These are phyloP conservation scores for Daedalea quercina DNA, from an alignment of 768 basidiomycete genomes.

Conservation along the genomic window DNA sequence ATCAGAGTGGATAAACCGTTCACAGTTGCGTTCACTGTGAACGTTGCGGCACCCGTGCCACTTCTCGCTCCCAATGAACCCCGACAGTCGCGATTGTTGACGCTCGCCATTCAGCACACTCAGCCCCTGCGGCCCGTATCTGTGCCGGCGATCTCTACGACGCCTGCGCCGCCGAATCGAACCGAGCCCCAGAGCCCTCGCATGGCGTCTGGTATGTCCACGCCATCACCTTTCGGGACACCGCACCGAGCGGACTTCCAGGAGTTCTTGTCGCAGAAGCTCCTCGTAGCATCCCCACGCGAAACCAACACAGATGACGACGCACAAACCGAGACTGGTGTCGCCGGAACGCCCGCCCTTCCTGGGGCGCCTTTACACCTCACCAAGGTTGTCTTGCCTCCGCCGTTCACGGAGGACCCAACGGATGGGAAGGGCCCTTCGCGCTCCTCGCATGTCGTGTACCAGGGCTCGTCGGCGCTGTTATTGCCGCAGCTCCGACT, in stretches of 20 bases:
- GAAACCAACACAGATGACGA: slow-evolving; percentile 16
- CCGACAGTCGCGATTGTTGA: slow-evolving; percentile 33
- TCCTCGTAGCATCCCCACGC: slow-evolving; percentile 37
- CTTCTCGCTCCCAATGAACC: slow-evolving; percentile 20
- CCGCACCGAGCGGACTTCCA: slow-evolving; percentile 36
- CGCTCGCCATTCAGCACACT: slow-evolving; percentile 63
- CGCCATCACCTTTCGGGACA: slow-evolving; percentile 38
- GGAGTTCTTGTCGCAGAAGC: slow-evolving; percentile 44
- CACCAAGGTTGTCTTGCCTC: slow-evolving; percentile 14
- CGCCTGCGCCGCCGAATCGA: slow-evolving; percentile 11
- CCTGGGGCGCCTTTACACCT: slow-evolving; percentile 1
- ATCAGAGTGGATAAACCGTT: slow-evolving; percentile 56
- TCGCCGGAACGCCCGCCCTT: slow-evolving; percentile 15
- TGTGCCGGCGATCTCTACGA: slow-evolving; percentile 12
- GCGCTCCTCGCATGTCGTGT: slow-evolving; percentile 12
- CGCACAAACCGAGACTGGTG: slow-evolving; percentile 14
- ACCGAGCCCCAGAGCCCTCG: slow-evolving; percentile 28
- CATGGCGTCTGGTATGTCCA: slow-evolving; percentile 47
- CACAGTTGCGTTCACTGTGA: slow-evolving; percentile 45
- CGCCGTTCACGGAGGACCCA: slow-evolving; percentile 13
- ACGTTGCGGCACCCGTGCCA: slow-evolving; percentile 40
- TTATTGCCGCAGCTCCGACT: slow-evolving; percentile 21
- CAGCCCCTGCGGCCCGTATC: slow-evolving; percentile 31
- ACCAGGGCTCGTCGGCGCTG: slow-evolving; percentile 22
- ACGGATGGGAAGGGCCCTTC: not conserved